phyloP scores from a whole-genome alignment of 164 flowering plant genomes.

The Aristolochia californica region DNA sequence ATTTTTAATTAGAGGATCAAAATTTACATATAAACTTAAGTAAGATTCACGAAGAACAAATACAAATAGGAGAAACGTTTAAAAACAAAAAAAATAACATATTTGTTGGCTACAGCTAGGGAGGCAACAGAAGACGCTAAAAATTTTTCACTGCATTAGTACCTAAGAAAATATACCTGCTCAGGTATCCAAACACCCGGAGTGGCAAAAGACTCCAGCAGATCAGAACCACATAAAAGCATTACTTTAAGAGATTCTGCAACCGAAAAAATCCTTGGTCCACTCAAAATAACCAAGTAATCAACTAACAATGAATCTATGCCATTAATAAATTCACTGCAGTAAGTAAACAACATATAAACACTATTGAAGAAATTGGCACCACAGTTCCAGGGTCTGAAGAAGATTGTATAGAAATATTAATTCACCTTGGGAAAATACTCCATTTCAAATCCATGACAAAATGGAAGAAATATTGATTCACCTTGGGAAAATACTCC shows the following conservation, averaged over 20 bases:
- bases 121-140: not conserved
- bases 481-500: no score
- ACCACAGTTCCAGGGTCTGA: no score
- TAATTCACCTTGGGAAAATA: no score
- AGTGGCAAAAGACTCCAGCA: slow-evolving; percentile 60
- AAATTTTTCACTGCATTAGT: not conserved
- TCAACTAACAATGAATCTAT: not conserved
- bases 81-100: not conserved
- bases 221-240: slow-evolving; percentile 94
- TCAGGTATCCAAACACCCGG: slow-evolving; percentile 81
- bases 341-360: not conserved
- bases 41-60: not conserved
- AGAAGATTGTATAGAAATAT: no score
- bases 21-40: not conserved
- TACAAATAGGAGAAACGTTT: not conserved
- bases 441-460: no score
- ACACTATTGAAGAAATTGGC: not conserved
- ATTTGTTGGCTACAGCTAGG: not conserved
- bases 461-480: no score
- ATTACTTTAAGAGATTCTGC: slow-evolving; percentile 62
- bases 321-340: not conserved
- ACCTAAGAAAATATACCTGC: slow-evolving; percentile 36
- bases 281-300: not conserved
- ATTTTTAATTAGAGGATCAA: not conserved
- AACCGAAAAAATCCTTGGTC: not conserved